Percentiles rank a stretch among this genome's conserved stretches.
These are phyloP conservation scores for Cytospora paraplurivora DNA, from an alignment of 2,329 filamentous ascomycete species.

Conservation along the genomic window DNA sequence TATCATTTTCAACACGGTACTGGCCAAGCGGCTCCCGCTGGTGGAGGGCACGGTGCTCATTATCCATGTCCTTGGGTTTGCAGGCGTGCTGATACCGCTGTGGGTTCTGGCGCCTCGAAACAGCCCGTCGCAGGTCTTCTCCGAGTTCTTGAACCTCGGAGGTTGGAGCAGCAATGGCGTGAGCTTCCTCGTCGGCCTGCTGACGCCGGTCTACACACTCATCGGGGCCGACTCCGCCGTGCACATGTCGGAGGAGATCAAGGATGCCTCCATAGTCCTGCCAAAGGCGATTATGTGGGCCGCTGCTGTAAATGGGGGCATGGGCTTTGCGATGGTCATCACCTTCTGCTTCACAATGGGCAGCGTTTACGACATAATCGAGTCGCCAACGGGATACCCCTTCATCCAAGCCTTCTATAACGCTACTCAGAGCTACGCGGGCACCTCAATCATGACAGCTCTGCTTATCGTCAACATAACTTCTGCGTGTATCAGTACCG, in stretches of 20 bases:
- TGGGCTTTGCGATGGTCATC: conserved; percentile 43
- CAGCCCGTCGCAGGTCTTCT: conserved; percentile 42
- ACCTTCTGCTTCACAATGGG: conserved; percentile 43
- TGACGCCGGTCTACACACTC: conserved; percentile 43
- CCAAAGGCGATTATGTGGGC: conserved; percentile 43
- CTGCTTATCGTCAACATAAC: conserved; percentile 53
- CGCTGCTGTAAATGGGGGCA: conserved; percentile 39
- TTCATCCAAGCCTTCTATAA: conserved; percentile 62
- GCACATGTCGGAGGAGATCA: conserved; percentile 45
- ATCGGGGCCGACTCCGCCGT: conserved; percentile 41
- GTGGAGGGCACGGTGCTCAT: conserved; percentile 54
- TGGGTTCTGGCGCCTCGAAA: conserved; percentile 34
- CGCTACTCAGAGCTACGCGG: conserved; percentile 49
- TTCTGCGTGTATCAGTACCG: conserved; percentile 53
- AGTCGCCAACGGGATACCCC: conserved; percentile 52
- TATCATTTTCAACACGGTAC: conserved; percentile 53
- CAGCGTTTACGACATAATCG: conserved; percentile 32
- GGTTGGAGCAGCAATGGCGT: conserved; percentile 49
- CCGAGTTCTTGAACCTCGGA: conserved; percentile 49
- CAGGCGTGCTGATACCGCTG: conserved; percentile 35
- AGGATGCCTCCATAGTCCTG: conserved; percentile 39
- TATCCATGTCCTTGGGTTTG: conserved; percentile 42
- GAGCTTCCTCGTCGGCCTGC: conserved; percentile 50
- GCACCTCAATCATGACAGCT: conserved; percentile 51
- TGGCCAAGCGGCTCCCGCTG: conserved; percentile 48